Percentiles rank a stretch among this genome's conserved stretches.
These are phyloP conservation scores for Fraxinus platypoda DNA, from an alignment of 305 asterid genomes.

Conservation along the genomic window DNA sequence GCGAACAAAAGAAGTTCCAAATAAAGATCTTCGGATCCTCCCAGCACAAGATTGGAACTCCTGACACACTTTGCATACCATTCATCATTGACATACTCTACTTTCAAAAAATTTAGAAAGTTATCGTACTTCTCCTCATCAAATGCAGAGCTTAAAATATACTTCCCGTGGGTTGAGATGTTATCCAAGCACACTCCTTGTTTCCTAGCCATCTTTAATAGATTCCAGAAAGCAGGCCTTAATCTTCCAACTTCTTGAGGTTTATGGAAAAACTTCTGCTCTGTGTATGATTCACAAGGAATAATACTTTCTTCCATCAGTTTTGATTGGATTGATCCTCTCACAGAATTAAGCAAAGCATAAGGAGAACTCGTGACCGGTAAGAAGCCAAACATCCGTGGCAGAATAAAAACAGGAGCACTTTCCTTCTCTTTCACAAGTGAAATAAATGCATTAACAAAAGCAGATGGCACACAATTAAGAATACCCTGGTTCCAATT, in stretches of 20 bases:
- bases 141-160: conserved; percentile 30
- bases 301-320: conserved; percentile 32
- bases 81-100: conserved; percentile 25
- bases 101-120: conserved; percentile 28
- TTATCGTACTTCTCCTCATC: conserved; percentile 21
- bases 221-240: conserved; percentile 31
- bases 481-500: conserved; percentile 4
- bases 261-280: conserved; percentile 31
- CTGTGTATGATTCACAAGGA: conserved; percentile 32
- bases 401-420: conserved; percentile 28
- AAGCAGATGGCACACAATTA: background rate
- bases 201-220: conserved; percentile 23
- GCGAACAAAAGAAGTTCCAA: conserved; percentile 28
- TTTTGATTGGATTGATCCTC: conserved; percentile 26
- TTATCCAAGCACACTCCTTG: conserved; percentile 34
- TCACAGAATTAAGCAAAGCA: conserved; percentile 30
- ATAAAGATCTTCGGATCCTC: conserved; percentile 32
- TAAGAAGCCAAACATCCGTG: conserved; percentile 31
- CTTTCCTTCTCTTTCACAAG: conserved; percentile 3
- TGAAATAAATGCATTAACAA: background rate
- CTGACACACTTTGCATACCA: conserved; percentile 39
- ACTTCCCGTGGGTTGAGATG: conserved; percentile 36
- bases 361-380: conserved; percentile 28
- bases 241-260: conserved; percentile 35
- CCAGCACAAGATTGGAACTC: conserved; percentile 34